These are phyloP conservation scores for Vitis hybrid DNA, from an alignment of 177 flowering plant species.

Conservation along the genomic window DNA sequence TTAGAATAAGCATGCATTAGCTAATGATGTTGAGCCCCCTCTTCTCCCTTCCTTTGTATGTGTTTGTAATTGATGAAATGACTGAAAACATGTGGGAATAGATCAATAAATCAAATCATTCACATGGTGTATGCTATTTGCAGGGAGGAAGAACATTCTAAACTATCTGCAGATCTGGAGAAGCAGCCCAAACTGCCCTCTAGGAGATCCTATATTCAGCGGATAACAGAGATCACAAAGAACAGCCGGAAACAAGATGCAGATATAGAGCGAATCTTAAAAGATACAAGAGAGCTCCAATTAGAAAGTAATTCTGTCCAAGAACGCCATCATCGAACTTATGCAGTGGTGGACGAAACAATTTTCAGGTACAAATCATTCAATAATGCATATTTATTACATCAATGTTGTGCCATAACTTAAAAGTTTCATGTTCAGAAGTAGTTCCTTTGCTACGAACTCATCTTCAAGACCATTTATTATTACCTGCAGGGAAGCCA, in stretches of 20 bases:
- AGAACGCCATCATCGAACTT: conserved; percentile 77
- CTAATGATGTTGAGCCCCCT: background rate
- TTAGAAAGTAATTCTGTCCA: conserved; percentile 76
- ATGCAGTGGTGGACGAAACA: conserved; percentile 70
- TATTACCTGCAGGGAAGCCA: conserved; percentile 65
- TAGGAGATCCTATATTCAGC: conserved; percentile 61
- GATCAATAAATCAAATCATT: too few species aligned
- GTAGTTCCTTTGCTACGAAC: conserved; percentile 2
- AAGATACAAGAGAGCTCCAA: conserved; percentile 81
- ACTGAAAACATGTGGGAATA: too few species aligned
- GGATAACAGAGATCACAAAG: conserved; percentile 78
- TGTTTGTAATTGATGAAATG: too few species aligned
- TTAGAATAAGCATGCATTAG: background rate
- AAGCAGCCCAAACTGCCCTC: conserved; percentile 58
- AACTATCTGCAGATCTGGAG: conserved; percentile 54
- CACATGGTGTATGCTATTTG: background rate
- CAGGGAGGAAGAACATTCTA: conserved; percentile 62
- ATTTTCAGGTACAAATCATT: conserved; percentile 54
- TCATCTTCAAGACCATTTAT: background rate
- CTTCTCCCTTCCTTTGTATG: too few species aligned
- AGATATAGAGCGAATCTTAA: conserved; percentile 68
- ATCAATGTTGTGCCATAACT: background rate
- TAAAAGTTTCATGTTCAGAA: too few species aligned
- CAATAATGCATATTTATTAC: background rate
- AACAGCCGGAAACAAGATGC: conserved; percentile 83